phyloP scores from a whole-genome alignment of 495 filamentous ascomycete species.

The Neurospora sublineolata region DNA sequence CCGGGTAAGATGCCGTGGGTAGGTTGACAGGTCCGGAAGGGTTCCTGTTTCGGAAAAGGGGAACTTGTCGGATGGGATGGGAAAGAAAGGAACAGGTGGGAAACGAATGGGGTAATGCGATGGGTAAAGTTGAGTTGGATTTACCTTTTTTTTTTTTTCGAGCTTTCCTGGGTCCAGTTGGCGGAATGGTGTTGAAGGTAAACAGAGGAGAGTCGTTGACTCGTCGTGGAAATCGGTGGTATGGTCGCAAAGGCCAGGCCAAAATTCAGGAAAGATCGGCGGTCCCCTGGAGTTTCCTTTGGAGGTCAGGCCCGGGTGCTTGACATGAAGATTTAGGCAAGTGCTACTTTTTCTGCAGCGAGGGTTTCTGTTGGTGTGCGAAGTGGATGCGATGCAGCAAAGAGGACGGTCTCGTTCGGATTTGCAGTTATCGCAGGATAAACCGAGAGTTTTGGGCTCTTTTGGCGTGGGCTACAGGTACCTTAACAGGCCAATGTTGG shows the following conservation, averaged over 20 bases:
- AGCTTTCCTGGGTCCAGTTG: neutral
- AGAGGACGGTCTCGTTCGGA: neutral
- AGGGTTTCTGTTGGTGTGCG: neutral
- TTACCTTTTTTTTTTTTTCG: neutral
- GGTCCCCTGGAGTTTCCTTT: neutral
- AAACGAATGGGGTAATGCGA: neutral
- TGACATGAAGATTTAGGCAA: neutral
- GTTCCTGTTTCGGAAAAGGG: neutral
- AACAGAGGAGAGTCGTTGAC: neutral
- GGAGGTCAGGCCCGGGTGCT: neutral
- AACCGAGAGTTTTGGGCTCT: neutral
- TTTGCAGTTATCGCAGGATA: neutral
- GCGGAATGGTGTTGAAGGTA: neutral
- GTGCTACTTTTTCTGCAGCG: neutral
- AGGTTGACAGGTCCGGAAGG: neutral
- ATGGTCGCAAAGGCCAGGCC: neutral
- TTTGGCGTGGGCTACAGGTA: neutral
- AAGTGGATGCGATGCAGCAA: neutral
- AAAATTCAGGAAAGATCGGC: neutral
- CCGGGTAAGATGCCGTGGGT: neutral
- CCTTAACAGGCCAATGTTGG: neutral
- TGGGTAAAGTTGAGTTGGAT: neutral
- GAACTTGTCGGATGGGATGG: neutral
- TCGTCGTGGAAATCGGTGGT: neutral
- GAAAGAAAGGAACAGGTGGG: neutral